Evolutionary conservation across 108 stramenopile genomes (phyloP).

Genomic region (Discostella pseudostelligera): DNA sequence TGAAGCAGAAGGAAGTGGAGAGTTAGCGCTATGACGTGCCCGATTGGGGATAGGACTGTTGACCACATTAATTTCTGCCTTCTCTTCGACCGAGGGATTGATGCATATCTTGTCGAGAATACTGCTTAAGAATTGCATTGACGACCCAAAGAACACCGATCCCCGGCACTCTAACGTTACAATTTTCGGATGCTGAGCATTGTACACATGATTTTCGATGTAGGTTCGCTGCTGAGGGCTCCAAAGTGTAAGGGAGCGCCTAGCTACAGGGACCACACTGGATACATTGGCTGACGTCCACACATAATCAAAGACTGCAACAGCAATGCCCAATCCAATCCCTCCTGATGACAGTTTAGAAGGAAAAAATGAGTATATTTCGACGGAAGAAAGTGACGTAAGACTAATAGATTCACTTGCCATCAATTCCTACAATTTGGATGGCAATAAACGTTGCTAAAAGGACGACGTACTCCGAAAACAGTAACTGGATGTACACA

Average conservation of each 20-base stretch:
- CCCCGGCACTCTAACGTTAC: conserved; percentile 72
- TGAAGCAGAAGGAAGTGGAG: conserved; percentile 22
- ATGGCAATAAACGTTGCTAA: conserved; percentile 46
- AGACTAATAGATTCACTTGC: conserved; percentile 8
- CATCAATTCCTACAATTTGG: conserved; percentile 41
- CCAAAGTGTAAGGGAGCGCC: conserved; percentile 78
- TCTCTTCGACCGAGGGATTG: conserved; percentile 37
- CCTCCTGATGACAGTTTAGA: conserved; percentile 10
- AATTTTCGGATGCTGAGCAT: conserved; percentile 53
- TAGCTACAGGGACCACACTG: conserved; percentile 50
- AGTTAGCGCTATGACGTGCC: conserved; percentile 26
- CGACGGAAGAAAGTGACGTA: not conserved
- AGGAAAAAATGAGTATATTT: not conserved
- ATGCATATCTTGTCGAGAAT: conserved; percentile 64
- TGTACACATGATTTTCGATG: conserved; percentile 66
- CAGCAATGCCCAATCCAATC: conserved; percentile 36
- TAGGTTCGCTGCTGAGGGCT: conserved; percentile 61
- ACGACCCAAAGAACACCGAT: conserved; percentile 80
- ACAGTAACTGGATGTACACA: conserved; percentile 27
- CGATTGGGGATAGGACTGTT: conserved; percentile 39
- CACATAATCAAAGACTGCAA: conserved; percentile 79
- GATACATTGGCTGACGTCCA: conserved; percentile 67
- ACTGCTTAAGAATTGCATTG: conserved; percentile 56
- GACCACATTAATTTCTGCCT: conserved; percentile 34
- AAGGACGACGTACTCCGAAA: conserved; percentile 42